Evolutionary conservation across 306 rosid species (phyloP), one percentile per base, ranked within the genome.

Genomic region (Dalbergia cochinchinensis): DNA sequence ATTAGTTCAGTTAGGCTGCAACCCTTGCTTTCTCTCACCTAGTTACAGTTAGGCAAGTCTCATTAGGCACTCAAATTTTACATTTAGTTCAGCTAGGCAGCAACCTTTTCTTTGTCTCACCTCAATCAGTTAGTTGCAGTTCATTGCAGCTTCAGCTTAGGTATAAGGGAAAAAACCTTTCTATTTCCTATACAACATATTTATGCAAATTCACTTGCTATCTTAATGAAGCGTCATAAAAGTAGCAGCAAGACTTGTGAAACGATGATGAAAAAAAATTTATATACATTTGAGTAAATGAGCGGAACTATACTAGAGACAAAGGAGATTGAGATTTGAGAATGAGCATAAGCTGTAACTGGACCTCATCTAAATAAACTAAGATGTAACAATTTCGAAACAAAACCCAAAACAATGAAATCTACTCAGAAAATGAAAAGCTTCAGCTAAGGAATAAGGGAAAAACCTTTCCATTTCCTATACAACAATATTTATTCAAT

Each of bases 51-150:
- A 26, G 31, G 31, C 31, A 26, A 26, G 31, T 26, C 31, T 26
- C 31, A 26, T 26, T 26, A 26, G 31, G 31, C 31, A 26, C 2
- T 26, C 31, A 58, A 33, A 47, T 16, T 44, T 31, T 33, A 34
- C 12, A 58, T 48, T 67, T 26, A 59, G 54, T 57, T 78, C 82
- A 67, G 64, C 33, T 47, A 47, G 35, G 20, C 48, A 16, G 45
- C 22, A 69, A 78, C 11, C 31, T 26, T 26, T 26, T 26, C 53
- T 14, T 41, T 45, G 13, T 54, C 20, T 41, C 33, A 8, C 55
- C 77, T 18, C 42, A n/a, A n/a, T n/a, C n/a, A 59, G n/a, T 22
- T 69, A 65, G 18, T 14, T 69, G 11, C n/a, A 26, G 22, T 37
- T 66, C 15, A 22, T 54, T 9, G 35, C 16, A 68, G 59, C 35